Conservation (phyloP, 1,284 basidiomycete genomes). For the Irpex sp. region DNA sequence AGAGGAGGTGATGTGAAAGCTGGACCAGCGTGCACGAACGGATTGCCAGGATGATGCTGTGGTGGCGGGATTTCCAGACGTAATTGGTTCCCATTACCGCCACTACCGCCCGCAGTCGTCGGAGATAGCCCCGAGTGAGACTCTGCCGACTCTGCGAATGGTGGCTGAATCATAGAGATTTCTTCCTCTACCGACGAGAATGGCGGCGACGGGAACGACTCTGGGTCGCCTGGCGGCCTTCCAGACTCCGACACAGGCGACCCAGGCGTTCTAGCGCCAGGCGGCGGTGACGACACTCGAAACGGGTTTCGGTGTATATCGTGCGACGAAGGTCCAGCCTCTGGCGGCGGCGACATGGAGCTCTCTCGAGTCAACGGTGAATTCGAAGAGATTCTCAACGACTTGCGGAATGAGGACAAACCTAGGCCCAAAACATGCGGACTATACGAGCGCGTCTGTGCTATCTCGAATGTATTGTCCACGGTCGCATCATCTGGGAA, state of each 20-base stretch:
- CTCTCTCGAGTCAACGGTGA: constrained; percentile 13
- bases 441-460: constrained; percentile 20
- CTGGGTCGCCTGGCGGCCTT: constrained; percentile 2
- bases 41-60: constrained; percentile 17
- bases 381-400: constrained; percentile 19
- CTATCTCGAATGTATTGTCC: constrained; percentile 17
- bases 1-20: constrained; percentile 12
- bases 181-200: constrained; percentile 14
- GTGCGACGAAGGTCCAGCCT: constrained; percentile 19
- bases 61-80: constrained; percentile 21
- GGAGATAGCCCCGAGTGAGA: constrained; percentile 2
- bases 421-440: constrained; percentile 27
- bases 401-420: constrained; percentile 23
- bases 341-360: constrained; percentile 12
- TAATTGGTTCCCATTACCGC: constrained; percentile 15
- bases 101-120: constrained; percentile 13
- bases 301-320: constrained; percentile 19
- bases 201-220: constrained; percentile 12
- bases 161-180: constrained; percentile 7
- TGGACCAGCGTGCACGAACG: constrained; percentile 20
- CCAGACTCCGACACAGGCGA: background rate
- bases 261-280: constrained; percentile 13
- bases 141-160: background rate
- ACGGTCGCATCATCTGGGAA: constrained; percentile 14
- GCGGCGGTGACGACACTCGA: constrained; percentile 13